These are phyloP conservation scores for Petasospora rhodanensis DNA, from an alignment of 1,139 yeast genomes.

Conservation along the genomic window DNA sequence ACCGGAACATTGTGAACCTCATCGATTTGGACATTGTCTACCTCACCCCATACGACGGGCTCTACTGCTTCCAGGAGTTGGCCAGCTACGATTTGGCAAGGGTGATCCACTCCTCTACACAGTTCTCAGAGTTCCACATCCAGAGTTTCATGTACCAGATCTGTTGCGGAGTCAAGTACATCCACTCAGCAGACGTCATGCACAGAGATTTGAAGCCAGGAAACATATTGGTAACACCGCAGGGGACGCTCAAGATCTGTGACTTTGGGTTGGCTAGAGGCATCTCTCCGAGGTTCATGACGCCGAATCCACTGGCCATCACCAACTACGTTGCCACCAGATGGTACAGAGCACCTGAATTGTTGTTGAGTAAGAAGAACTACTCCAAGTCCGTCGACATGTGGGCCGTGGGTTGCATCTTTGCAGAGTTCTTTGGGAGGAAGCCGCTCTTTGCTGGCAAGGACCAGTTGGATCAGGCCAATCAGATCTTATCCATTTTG, in stretches of 20 bases:
- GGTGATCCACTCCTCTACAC: conserved; percentile 72
- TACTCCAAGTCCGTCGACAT: conserved; percentile 61
- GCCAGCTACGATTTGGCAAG: conserved; percentile 76
- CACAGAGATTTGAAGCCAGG: conserved; percentile 88
- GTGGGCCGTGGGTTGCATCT: conserved; percentile 82
- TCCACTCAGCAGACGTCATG: conserved; percentile 80
- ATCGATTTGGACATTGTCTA: conserved; percentile 69
- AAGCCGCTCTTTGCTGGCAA: conserved; percentile 70
- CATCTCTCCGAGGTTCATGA: conserved; percentile 42
- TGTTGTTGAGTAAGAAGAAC: conserved; percentile 57
- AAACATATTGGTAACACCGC: conserved; percentile 66
- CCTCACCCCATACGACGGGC: conserved; percentile 69
- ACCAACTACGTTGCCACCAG: conserved; percentile 92
- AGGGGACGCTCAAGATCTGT: conserved; percentile 72
- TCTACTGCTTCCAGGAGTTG: conserved; percentile 79
- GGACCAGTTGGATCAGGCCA: conserved; percentile 59
- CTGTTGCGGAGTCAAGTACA: conserved; percentile 72
- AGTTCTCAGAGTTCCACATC: conserved; percentile 79
- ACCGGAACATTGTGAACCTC: conserved; percentile 70
- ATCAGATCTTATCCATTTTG: conserved; percentile 55
- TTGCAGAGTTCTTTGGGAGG: conserved; percentile 70
- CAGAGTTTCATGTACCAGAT: conserved; percentile 74
- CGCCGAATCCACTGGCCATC: conserved; percentile 39
- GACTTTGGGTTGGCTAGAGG: conserved; percentile 91
- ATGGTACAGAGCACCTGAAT: conserved; percentile 95